Evolutionary conservation across 2,329 filamentous ascomycete species (phyloP).

Genomic region (Botrytis elliptica): DNA sequence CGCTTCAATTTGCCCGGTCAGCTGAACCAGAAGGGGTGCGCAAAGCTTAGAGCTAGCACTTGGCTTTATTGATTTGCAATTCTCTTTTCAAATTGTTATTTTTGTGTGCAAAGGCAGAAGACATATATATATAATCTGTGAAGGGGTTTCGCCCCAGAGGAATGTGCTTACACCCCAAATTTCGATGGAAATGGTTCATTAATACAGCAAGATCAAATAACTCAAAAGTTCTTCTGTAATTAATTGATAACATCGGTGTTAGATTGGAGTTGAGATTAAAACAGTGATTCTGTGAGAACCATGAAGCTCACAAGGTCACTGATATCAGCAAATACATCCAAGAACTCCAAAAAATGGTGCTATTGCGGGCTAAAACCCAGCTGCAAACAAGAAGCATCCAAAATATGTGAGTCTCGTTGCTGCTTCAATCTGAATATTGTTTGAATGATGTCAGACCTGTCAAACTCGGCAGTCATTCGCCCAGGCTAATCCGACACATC

Average conservation of each 20-base stretch:
- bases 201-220: not conserved
- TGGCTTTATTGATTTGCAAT: not conserved
- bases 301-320: not conserved
- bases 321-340: not conserved
- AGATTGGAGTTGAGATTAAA: not conserved
- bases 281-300: not conserved
- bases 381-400: not conserved
- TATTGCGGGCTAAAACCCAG: not conserved
- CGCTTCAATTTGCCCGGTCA: not conserved
- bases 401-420: not conserved
- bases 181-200: not conserved
- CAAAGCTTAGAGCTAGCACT: not conserved
- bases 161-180: not conserved
- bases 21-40: not conserved
- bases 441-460: not conserved
- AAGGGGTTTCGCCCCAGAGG: no score
- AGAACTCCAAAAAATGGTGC: not conserved
- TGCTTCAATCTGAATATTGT: not conserved
- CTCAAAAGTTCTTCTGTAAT: not conserved
- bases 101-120: not conserved
- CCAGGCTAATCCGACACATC: not conserved
- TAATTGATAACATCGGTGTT: not conserved
- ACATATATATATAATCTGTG: not conserved
- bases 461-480: not conserved
- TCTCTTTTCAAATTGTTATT: not conserved